Evolutionary conservation across 805 yeast genomes (phyloP), one percentile per base, ranked within the genome.

Genomic region (Starmerella geochares): DNA sequence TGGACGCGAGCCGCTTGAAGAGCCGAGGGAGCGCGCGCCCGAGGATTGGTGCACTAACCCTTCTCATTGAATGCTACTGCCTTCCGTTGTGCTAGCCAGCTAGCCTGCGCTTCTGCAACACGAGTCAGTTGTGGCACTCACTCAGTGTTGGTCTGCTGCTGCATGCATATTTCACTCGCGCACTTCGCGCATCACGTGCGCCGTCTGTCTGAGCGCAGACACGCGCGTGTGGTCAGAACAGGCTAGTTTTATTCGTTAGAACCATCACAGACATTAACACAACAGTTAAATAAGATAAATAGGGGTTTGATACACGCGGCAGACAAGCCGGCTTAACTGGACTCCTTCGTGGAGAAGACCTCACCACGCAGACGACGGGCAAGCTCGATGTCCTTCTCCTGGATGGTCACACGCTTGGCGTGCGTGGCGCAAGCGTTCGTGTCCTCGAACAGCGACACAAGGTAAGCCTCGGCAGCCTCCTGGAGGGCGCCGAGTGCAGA

Each of bases 301-400:
- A 50, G 39, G 44, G 45, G 24, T 46, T 40, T 29, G 45, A 13
- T 40, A 29, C 14, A n/a, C 46, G 29, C 23, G 33, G 24, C 25
- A 35, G 11, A 9, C 25, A 19, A n/a, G 21, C 37, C 37, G 14
- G 37, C 39, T 53, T 48, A 53, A 49, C 50, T 52, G 42, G 48
- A 31, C 47, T 54, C 58, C 58, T 56, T 55, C 47, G 48, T 46
- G 39, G 56, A 36, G 59, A 56, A 47, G 55, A 48, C 45, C 76
- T 82, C 92, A 66, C 92, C 94, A 71, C 94, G 82, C 70, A 83
- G 81, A 77, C 94, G 85, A 75, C 92, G 83, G 60, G 94, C 94
- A 64, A 83, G 80, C 71, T 81, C 86, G 69, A 83, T 83, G 70
- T 83, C 94, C 78, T 83, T 83, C 83, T 83, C 83, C 75, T 83